Evolutionary conservation across 805 yeast species (phyloP).

Genomic region (Ogataea siamensis): DNA sequence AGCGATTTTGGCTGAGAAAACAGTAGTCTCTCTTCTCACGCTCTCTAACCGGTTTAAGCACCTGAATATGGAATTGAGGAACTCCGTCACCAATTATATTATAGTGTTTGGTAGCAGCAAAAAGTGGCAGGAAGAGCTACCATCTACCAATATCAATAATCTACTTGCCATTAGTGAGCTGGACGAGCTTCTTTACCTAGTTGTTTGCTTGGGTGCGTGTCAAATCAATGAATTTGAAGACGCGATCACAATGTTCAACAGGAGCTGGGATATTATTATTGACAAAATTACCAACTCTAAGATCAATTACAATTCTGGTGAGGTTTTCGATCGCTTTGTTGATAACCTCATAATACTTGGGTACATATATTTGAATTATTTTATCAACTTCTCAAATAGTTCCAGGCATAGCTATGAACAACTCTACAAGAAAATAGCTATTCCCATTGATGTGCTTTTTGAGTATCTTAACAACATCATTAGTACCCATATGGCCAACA

Average conservation of each 20-base stretch:
- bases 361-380: conserved; percentile 41
- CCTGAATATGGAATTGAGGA: conserved; percentile 21
- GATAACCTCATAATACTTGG: conserved; percentile 45
- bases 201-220: conserved; percentile 46
- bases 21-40: conserved; percentile 34
- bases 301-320: conserved; percentile 33
- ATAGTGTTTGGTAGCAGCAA: conserved; percentile 23
- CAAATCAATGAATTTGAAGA: conserved; percentile 35
- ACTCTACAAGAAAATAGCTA: conserved; percentile 17
- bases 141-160: conserved; percentile 22
- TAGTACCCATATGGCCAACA: conserved; percentile 40
- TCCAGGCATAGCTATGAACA: conserved; percentile 11
- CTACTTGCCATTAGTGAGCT: conserved; percentile 29
- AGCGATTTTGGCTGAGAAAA: conserved; percentile 24
- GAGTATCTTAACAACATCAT: conserved; percentile 50
- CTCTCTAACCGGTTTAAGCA: conserved; percentile 32
- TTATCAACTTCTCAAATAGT: conserved; percentile 31
- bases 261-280: conserved; percentile 41
- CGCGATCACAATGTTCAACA: conserved; percentile 40
- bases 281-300: conserved; percentile 29
- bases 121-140: conserved; percentile 21
- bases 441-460: conserved; percentile 47
- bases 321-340: conserved; percentile 37
- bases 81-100: conserved; percentile 28
- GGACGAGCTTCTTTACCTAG: conserved; percentile 42